Base-by-base conservation (phyloP, 1,139 yeast genomes). In the Debaryomycetaceae sp. region DNA sequence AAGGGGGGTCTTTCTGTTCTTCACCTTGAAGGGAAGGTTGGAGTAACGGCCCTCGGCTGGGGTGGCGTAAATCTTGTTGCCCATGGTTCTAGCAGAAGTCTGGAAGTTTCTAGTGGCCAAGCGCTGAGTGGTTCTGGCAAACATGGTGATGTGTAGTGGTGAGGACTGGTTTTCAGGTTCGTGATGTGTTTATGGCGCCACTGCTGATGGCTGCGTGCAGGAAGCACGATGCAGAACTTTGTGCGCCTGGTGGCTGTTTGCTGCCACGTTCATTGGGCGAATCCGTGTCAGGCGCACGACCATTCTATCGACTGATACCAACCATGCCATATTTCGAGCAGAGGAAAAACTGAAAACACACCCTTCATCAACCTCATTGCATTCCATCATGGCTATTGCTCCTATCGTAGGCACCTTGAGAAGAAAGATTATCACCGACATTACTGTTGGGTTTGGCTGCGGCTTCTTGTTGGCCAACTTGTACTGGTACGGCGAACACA, bases 21-120 rank as follows among this genome's bases (percentile, higher is more conserved):
- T 86, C 44, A 91, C 93, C 71, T 78, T 77, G 78, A 89, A 91
- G 44, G 98, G 98, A 45, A 91, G 56, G 75, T 91, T 91, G 54
- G 83, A 71, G 80, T 91, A 89, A 32, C 80, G 78, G 51, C 97
- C 97, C 56, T 78, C 83, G 56, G 83, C 80, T 35, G 73, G 72
- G 31, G 61, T 34, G 33, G 73, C 73, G 45, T 49, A 65, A 33
- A 62, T 45, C 24, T 53, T 48, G 50, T 57, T 58, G n/a, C n/a
- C n/a, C 56, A 55, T 47, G 31, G 48, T 46, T 44, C 59, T 55
- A 32, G 62, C 39, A 22, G 71, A 59, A 30, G 61, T 46, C 45
- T 60, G 65, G 51, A 66, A 66, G 51, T 52, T 46, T 58, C 73
- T 65, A 39, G 48, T 43, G 35, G 47, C 32, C 19, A 34, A 35